Evolutionary conservation across 306 rosid species (phyloP), one percentile per base, ranked within the genome.

Genomic region (Pyrus communis): DNA sequence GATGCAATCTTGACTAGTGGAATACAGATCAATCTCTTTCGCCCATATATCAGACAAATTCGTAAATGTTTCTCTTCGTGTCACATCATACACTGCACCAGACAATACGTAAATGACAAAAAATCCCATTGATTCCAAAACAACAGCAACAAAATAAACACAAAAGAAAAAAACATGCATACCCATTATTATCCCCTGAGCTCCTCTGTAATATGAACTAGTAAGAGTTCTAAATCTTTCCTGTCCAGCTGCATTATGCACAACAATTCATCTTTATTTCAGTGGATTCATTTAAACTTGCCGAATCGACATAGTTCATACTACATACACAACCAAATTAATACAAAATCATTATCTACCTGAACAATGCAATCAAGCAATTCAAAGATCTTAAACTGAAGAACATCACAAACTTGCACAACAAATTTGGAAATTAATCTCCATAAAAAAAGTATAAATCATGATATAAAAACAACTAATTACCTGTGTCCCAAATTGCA

Each of bases 401-500:
- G 3, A 63, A 63, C 68, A 28, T 31, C 45, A 66, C 25, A 35
- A 19, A 9, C 9, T 35, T 17, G 73, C 58, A 69, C 38, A 45
- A 69, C n/a, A 21, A 70, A 49, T 49, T 49, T 17, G 55, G 42
- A 35, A 51, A 40, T 71, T 12, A 54, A 54, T 21, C 65, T 33
- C n/a, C 31, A 54, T 12, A 72, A 5, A 35, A 35, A 12, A 52
- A 21, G 6, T 33, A 67, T 10, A 35, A 38, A 67, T 13, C 9
- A 64, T 14, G 1, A 35, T 4, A 9, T 54, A 21, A 35, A 4
- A n/a, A 57, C 0, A 71, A 61, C 40, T 49, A 19, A 65, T 78
- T 89, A 91, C 97, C 98, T 82, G 96, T 93, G 84, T 93, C 98
- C 97, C 98, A 93, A 67, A 93, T 91, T 31, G 97, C 96, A 76